phyloP scores from a whole-genome alignment of 2,329 filamentous ascomycete species.

The Orbilia javanica region DNA sequence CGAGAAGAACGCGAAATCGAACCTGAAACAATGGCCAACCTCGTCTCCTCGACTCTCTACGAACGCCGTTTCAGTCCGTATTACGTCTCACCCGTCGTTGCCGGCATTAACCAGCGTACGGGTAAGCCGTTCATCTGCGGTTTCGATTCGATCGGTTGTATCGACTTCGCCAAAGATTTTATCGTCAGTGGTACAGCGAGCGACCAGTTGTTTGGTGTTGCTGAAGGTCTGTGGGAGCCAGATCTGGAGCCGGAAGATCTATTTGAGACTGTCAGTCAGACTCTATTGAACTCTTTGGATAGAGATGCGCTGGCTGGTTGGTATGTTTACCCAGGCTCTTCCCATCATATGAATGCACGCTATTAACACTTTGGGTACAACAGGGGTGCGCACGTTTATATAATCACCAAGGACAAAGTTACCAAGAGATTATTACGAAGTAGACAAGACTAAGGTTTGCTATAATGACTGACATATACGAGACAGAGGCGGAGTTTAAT shows the following conservation, averaged over 20 bases:
- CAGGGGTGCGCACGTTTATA: conserved; percentile 92
- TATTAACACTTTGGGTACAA: neutral
- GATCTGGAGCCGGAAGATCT: conserved; percentile 82
- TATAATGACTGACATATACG: neutral
- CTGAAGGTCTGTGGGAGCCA: conserved; percentile 97
- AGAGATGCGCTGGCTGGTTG: conserved; percentile 96
- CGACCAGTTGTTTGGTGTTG: conserved; percentile 98
- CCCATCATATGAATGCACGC: no score
- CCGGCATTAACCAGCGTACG: conserved; percentile 92
- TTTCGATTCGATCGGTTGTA: conserved; percentile 98
- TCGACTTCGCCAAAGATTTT: conserved; percentile 99
- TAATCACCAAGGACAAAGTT: conserved; percentile 99
- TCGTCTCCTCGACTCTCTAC: conserved; percentile 90
- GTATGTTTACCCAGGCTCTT: conserved; percentile 64
- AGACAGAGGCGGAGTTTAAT: neutral
- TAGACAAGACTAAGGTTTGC: conserved; percentile 80
- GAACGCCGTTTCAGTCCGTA: conserved; percentile 96
- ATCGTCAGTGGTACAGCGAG: conserved; percentile 96
- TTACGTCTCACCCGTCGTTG: conserved; percentile 95
- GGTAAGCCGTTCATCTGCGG: conserved; percentile 98
- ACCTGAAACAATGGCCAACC: conserved; percentile 94
- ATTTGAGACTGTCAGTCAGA: conserved; percentile 98
- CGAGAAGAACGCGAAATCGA: conserved; percentile 97
- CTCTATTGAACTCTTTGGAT: conserved; percentile 94
- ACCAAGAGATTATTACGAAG: conserved; percentile 99